Evolutionary conservation across 129 eudicot genomes (phyloP).

Genomic region (Helichrysum umbraculigerum): DNA sequence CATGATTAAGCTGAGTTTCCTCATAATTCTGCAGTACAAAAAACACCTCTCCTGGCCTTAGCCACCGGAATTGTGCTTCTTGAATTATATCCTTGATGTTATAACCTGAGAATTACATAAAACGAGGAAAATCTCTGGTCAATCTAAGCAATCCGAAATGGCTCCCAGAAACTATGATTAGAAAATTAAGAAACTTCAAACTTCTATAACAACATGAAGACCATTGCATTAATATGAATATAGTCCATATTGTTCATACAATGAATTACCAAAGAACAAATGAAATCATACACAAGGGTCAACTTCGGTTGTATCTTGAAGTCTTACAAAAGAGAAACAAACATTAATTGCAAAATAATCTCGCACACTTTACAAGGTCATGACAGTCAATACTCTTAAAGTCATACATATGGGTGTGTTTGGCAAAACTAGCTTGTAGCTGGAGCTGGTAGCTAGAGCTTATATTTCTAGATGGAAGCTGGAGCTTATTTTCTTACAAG

Average conservation of each 20-base stretch:
- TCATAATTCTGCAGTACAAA: constrained; percentile 69
- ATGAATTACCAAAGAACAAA: constrained; percentile 5
- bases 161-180: background rate
- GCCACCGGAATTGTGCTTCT: constrained; percentile 91
- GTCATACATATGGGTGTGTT: background rate
- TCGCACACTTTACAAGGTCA: background rate
- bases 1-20: constrained; percentile 61
- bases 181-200: too few species aligned
- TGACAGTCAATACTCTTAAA: background rate
- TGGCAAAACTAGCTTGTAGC: too few species aligned
- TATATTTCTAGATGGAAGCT: too few species aligned
- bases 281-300: constrained; percentile 5
- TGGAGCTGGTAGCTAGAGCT: too few species aligned
- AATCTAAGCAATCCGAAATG: background rate
- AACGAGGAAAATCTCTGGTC: background rate
- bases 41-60: constrained; percentile 85
- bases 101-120: constrained; percentile 52
- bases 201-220: background rate
- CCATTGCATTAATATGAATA: background rate
- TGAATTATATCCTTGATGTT: constrained; percentile 61
- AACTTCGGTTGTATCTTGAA: background rate
- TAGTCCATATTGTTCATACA: background rate
- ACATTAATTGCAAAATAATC: background rate
- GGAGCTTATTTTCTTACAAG: too few species aligned
- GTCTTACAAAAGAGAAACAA: background rate